Base-by-base conservation (phyloP, 495 filamentous ascomycete species). In the Penicillium maclennaniae region DNA sequence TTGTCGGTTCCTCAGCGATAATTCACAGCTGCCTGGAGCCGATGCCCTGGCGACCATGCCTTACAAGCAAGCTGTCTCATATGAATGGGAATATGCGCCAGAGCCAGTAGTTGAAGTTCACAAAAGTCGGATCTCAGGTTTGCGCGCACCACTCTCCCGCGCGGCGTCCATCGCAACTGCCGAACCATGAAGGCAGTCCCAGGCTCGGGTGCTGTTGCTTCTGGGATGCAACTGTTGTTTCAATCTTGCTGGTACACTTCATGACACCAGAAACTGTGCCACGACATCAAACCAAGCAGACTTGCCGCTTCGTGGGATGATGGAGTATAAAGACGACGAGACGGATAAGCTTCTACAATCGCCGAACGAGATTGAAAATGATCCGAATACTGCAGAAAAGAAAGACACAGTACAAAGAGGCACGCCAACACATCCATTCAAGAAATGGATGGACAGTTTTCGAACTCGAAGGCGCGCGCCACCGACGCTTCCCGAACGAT, bases 371-470 rank as follows among this genome's bases (percentile, higher is more conserved):
- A 53, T 49, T 15, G 57, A 60, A 38, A 54, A 55, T 23, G 50
- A 36, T 1, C 12, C 34, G 14, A 36, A 45, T 10, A 51, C 49
- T 19, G 43, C 44, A 19, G 53, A 54, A 19, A 21, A 43, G 7
- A 38, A 36, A n/a, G 37, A 37, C n/a, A 45, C 49, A 9, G 40
- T 40, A 17, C 45, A 63, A 25, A 45, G 43, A 40, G 37, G 54
- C 6, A 37, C 44, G 37, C 39, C 53, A 8, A 34, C 59, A 15
- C 60, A 63, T 42, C 66, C 77, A 5, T 80, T 85, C 58, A 73
- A 69, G 42, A 75, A 70, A 62, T 84, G 82, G 78, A 71, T 85
- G 49, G 74, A 77, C 40, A 80, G 74, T 36, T 72, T 87, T 46
- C 71, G 76, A 38, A 53, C 67, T 16, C 75, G 70, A 38, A 74